Base-by-base conservation (phyloP, 2,329 filamentous ascomycete species). In the Aspergillus uvarum region DNA sequence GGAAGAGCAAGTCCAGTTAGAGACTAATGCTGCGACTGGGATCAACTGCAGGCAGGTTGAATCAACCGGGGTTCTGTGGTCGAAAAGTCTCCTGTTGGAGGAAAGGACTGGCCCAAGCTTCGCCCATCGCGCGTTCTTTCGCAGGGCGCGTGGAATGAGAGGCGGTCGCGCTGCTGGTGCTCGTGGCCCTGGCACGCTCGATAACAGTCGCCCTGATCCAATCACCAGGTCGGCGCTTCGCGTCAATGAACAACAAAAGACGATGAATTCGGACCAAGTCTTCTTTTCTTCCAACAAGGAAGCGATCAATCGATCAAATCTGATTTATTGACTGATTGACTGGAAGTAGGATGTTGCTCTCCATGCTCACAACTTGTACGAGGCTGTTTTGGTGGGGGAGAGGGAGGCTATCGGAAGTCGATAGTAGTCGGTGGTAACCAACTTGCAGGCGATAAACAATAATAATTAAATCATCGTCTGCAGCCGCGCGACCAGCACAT, bases 41-140 rank as follows among this genome's bases (percentile, higher is more conserved):
- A 58, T 57, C 54, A 49, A 53, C 54, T 19, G 48, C 47, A 51
- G 11, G 31, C 31, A 32, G 57, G 21, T 24, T 48, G 58, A 22
- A 56, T n/a, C 14, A 56, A 19, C 16, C 61, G 51, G 21, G 64
- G 49, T 76, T 59, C 75, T 79, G 65, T 81, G 78, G 59, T 29
- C 59, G 47, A 19, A 59, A 59, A 58, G 16, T 59, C 48, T 59
- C 54, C 51, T 58, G 38, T 44, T 51, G 44, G 21, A 50, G 48
- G 38, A 16, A 35, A 24, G 49, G 11, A 44, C 31, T 63, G 64
- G 64, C 60, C 64, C 61, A 56, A 64, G 64, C 63, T 59, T 29
- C 61, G 59, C 31, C 54, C 63, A 63, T 63, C 50, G 65, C 68
- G 60, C 38, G 38, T 44, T 44, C 38, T 58, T 61, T 54, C 69